These are phyloP conservation scores for Cutaneotrichosporon daszewskae DNA, from an alignment of 1,284 basidiomycete species.

Conservation along the genomic window DNA sequence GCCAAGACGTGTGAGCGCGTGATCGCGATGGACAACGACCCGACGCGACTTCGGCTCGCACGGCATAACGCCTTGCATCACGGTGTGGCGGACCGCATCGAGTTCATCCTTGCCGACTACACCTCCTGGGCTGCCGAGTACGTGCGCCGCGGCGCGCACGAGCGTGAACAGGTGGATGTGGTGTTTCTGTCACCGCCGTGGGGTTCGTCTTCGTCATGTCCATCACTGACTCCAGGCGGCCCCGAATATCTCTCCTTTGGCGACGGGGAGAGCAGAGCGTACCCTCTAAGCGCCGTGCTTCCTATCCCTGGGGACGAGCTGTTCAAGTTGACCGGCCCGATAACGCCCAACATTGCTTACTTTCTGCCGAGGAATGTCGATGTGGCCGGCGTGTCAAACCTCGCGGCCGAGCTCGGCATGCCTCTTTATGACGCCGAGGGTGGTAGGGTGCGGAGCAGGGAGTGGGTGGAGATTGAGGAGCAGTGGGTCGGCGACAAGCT, in stretches of 20 bases:
- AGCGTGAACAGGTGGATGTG: slow-evolving; percentile 61
- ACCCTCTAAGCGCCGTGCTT: slow-evolving; percentile 63
- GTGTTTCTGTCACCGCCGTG: slow-evolving; percentile 90
- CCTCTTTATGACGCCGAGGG: slow-evolving; percentile 4
- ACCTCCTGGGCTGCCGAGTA: slow-evolving; percentile 66
- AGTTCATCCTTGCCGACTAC: slow-evolving; percentile 86
- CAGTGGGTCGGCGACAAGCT: slow-evolving; percentile 52
- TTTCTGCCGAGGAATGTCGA: slow-evolving; percentile 81
- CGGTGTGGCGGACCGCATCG: slow-evolving; percentile 88
- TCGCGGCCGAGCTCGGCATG: slow-evolving; percentile 42
- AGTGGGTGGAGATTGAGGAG: slow-evolving; percentile 51
- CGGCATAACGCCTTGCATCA: slow-evolving; percentile 87
- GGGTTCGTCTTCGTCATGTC: slow-evolving; percentile 54
- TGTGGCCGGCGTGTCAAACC: slow-evolving; percentile 63
- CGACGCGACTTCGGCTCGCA: slow-evolving; percentile 74
- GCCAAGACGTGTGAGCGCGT: slow-evolving; percentile 90
- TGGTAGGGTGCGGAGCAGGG: slow-evolving; percentile 15
- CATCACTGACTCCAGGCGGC: slow-evolving; percentile 9
- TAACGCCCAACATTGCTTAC: slow-evolving; percentile 78
- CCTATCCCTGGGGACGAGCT: slow-evolving; percentile 78
- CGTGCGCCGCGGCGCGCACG: slow-evolving; percentile 33
- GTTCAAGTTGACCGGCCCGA: slow-evolving; percentile 59
- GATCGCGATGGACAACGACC: slow-evolving; percentile 85
- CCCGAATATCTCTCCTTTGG: slow-evolving; percentile 31
- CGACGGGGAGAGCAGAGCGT: slow-evolving; percentile 51